Conservation (phyloP, 1,284 basidiomycete genomes). For the Puccinia novopanici region DNA sequence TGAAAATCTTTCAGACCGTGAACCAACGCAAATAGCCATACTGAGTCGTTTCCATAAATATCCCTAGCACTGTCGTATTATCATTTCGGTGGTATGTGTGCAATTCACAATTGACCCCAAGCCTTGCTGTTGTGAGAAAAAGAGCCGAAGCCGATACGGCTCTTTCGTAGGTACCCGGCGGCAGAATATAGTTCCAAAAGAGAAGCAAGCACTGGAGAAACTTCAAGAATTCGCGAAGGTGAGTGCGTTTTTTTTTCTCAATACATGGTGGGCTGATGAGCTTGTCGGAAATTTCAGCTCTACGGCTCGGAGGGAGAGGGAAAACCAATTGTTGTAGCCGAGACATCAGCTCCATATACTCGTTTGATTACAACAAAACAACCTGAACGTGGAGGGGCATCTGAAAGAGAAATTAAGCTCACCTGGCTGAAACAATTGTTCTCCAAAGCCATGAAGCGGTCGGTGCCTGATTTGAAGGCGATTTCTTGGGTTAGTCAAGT, state of each 20-base stretch:
- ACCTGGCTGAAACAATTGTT: slow-evolving; percentile 48
- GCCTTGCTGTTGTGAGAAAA: background rate
- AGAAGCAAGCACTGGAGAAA: slow-evolving; percentile 29
- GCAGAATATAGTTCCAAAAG: slow-evolving; percentile 6
- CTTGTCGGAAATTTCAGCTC: slow-evolving; percentile 6
- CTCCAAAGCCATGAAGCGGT: slow-evolving; percentile 16
- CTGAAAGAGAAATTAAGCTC: slow-evolving; percentile 47
- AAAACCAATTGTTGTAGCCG: slow-evolving; percentile 44
- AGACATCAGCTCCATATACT: slow-evolving; percentile 48
- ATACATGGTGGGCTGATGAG: background rate
- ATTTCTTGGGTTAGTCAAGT: slow-evolving; percentile 41
- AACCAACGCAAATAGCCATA: background rate
- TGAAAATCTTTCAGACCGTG: background rate
- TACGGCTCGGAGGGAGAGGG: slow-evolving; percentile 36
- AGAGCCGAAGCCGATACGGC: too few relatives aligned
- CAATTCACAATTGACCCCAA: background rate
- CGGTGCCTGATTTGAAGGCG: slow-evolving; percentile 46
- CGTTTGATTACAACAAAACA: slow-evolving; percentile 12
- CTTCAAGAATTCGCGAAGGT: slow-evolving; percentile 39
- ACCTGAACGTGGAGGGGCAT: slow-evolving; percentile 21
- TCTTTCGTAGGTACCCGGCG: slow-evolving; percentile 1
- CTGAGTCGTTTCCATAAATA: background rate
- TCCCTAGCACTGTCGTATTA: slow-evolving; percentile 31
- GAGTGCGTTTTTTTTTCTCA: background rate
- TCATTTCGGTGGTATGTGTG: slow-evolving; percentile 41